Conservation (phyloP, 208 protist genomes). For the Acanthamoeba divionensis region DNA sequence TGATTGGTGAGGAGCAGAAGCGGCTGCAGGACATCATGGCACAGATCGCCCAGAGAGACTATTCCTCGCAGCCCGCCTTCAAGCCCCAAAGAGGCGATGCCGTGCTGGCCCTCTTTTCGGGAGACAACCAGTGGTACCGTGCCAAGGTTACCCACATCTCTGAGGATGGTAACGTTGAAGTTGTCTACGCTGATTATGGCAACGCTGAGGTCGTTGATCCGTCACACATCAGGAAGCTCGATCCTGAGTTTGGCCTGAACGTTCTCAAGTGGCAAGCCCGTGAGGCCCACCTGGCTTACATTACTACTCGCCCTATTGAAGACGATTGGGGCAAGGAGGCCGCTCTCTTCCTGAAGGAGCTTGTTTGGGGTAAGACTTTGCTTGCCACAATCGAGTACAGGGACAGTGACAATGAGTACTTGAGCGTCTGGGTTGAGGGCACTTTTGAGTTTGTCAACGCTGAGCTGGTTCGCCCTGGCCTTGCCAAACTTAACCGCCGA, state of each 20-base stretch:
- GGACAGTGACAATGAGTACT: slow-evolving; percentile 5
- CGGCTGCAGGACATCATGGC: slow-evolving; percentile 43
- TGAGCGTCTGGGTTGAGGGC: neutral
- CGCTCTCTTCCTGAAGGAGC: slow-evolving; percentile 37
- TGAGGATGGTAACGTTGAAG: neutral
- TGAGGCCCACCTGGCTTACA: neutral
- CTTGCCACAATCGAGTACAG: slow-evolving; percentile 49
- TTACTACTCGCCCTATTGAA: neutral
- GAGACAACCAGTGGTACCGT: slow-evolving; percentile 55
- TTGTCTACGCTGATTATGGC: slow-evolving; percentile 48
- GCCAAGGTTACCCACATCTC: neutral
- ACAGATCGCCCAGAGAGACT: neutral
- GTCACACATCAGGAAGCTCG: neutral
- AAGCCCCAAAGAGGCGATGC: slow-evolving; percentile 20
- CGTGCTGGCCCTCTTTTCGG: slow-evolving; percentile 22
- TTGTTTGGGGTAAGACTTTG: slow-evolving; percentile 38
- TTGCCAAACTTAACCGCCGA: neutral
- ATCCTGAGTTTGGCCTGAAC: slow-evolving; percentile 17
- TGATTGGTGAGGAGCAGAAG: slow-evolving; percentile 35
- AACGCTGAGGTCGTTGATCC: slow-evolving; percentile 39
- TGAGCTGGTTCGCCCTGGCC: slow-evolving; percentile 22
- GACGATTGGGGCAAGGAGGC: slow-evolving; percentile 49
- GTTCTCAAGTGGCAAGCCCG: slow-evolving; percentile 38
- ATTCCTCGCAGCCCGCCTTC: neutral
- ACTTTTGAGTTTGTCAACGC: slow-evolving; percentile 22